Conservation (phyloP, 106 monocot species). For the Dioscorea dumetorum region DNA sequence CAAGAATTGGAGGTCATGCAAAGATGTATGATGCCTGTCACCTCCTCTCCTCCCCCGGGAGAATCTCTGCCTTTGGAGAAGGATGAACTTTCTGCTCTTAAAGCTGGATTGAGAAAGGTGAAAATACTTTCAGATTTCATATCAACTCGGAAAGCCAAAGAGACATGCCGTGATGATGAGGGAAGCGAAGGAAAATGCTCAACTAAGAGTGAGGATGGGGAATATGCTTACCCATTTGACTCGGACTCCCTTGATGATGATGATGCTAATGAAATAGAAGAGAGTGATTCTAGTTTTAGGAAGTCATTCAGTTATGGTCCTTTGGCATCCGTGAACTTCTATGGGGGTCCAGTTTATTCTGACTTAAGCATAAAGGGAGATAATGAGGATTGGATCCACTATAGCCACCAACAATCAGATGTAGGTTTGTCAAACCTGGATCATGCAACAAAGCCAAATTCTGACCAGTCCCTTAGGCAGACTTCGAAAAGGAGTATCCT, state of each 20-base stretch:
- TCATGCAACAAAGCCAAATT: conserved; percentile 15
- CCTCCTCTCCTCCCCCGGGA: conserved; percentile 31
- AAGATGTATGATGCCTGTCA: conserved; percentile 25
- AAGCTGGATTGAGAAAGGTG: conserved; percentile 73
- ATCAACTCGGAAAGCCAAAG: conserved; percentile 47
- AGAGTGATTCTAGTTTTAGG: conserved; percentile 32
- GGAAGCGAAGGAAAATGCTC: conserved; percentile 59
- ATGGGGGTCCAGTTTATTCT: conserved; percentile 26
- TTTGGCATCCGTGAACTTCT: conserved; percentile 48
- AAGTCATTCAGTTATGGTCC: conserved; percentile 91
- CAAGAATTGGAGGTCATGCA: conserved; percentile 39
- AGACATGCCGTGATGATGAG: conserved; percentile 44
- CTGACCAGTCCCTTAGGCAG: conserved; percentile 16
- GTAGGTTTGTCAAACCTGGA: conserved; percentile 29
- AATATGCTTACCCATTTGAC: conserved; percentile 41
- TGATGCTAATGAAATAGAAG: conserved; percentile 38
- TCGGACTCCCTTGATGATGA: conserved; percentile 56
- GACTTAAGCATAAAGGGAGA: conserved; percentile 32
- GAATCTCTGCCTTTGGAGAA: conserved; percentile 23
- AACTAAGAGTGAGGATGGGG: conserved; percentile 49
- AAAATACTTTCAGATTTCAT: conserved; percentile 63
- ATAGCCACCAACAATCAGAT: conserved; percentile 41
- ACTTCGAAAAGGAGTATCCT: conserved; percentile 44
- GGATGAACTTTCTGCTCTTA: conserved; percentile 72
- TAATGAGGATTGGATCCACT: conserved; percentile 45